These are phyloP conservation scores for Cutaneotrichosporon sp. DNA, from an alignment of 1,284 basidiomycete species.

Conservation along the genomic window DNA sequence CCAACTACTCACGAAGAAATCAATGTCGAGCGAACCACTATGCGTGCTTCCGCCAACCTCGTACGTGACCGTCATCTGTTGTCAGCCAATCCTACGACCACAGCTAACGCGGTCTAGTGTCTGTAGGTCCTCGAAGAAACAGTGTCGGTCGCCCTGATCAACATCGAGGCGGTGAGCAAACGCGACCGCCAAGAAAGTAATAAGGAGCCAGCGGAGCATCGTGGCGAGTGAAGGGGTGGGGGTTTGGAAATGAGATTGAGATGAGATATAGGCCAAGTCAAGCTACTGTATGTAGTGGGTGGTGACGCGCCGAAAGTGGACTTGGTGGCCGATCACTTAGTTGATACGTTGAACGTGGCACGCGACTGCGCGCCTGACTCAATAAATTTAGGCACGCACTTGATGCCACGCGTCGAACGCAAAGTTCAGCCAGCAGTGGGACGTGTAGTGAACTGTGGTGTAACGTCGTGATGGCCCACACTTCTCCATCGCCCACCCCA, in stretches of 20 bases:
- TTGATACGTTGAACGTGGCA: not conserved
- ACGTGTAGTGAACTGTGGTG: not conserved
- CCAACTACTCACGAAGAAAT: slow-evolving; percentile 73
- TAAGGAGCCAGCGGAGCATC: slow-evolving; percentile 23
- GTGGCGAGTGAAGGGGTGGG: not conserved
- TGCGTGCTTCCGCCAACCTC: slow-evolving; percentile 75
- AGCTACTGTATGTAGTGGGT: not conserved
- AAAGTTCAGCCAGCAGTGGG: not conserved
- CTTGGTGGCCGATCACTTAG: not conserved
- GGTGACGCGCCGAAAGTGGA: not conserved
- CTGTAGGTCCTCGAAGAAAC: slow-evolving; percentile 97
- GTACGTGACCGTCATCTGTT: slow-evolving; percentile 97
- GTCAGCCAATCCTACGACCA: slow-evolving; percentile 5
- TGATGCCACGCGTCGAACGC: not conserved
- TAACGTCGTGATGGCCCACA: not conserved
- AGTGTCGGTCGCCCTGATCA: slow-evolving; percentile 81
- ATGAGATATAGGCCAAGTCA: not conserved
- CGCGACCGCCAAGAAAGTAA: slow-evolving; percentile 37
- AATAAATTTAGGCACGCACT: not conserved
- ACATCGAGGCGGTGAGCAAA: slow-evolving; percentile 57
- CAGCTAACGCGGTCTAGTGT: slow-evolving; percentile 78
- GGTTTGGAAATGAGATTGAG: too few relatives aligned
- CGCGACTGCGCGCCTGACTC: not conserved
- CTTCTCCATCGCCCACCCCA: not conserved
- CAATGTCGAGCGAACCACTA: slow-evolving; percentile 93